These are phyloP conservation scores for Emergomyces orientalis DNA, from an alignment of 2,329 filamentous ascomycete genomes.

Conservation along the genomic window DNA sequence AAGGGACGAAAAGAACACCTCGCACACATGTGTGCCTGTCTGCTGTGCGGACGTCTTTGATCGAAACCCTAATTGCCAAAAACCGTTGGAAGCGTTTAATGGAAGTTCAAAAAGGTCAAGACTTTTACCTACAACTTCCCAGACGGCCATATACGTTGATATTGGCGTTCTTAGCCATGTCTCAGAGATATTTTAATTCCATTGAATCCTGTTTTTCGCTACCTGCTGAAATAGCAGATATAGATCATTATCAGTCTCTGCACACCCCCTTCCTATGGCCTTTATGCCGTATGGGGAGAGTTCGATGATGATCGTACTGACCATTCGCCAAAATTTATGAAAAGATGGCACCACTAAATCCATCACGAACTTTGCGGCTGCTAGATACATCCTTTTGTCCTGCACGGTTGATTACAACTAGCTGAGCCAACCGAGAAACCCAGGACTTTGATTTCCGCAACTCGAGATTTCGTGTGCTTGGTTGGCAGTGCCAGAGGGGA, in stretches of 20 bases:
- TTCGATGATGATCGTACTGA: neutral
- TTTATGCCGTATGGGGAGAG: neutral
- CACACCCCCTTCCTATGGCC: neutral
- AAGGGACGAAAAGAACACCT: neutral
- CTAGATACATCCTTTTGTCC: neutral
- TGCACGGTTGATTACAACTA: neutral
- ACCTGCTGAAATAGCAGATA: neutral
- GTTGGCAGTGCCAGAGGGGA: neutral
- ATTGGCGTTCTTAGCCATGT: neutral
- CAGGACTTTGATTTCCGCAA: neutral
- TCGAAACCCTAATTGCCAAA: neutral
- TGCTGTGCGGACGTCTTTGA: neutral
- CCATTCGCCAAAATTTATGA: neutral
- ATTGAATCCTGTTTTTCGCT: neutral
- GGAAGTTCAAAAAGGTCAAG: neutral
- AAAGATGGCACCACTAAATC: neutral
- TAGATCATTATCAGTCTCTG: neutral
- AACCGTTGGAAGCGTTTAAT: neutral
- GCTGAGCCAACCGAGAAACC: neutral
- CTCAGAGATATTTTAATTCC: neutral
- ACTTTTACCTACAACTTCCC: neutral
- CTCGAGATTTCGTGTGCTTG: neutral
- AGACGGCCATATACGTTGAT: neutral
- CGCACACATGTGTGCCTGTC: neutral
- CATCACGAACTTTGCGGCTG: neutral